Conservation (phyloP, 1,284 basidiomycete species). For the Phenoliferia sp. region DNA sequence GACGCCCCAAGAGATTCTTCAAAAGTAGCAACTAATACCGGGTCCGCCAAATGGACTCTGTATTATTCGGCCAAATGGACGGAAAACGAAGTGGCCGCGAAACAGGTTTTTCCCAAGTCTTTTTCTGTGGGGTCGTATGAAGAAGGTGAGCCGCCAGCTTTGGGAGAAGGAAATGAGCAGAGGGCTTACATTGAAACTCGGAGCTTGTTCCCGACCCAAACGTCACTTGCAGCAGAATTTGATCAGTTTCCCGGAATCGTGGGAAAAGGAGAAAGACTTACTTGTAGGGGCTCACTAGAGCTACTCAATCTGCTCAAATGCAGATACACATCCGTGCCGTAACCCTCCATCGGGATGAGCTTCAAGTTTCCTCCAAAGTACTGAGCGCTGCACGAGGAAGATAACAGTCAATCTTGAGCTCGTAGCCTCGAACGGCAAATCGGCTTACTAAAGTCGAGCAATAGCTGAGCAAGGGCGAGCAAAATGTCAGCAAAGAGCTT, state of each 20-base stretch:
- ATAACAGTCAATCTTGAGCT: background rate
- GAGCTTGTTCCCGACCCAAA: background rate
- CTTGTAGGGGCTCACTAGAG: constrained; percentile 23
- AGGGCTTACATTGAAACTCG: background rate
- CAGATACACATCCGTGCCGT: constrained; percentile 32
- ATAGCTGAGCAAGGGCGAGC: constrained; percentile 64
- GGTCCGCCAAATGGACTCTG: too few relatives aligned
- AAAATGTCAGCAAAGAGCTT: background rate
- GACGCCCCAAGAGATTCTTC: too few relatives aligned
- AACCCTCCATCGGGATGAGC: constrained; percentile 93
- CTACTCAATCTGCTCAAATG: constrained; percentile 25
- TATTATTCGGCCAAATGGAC: too few relatives aligned
- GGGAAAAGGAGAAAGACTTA: background rate
- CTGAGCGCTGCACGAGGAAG: background rate
- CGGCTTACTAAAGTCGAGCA: constrained; percentile 58
- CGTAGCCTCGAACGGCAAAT: constrained; percentile 48
- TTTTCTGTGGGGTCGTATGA: background rate
- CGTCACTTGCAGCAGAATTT: background rate
- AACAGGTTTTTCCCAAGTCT: background rate
- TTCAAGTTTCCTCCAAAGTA: constrained; percentile 94
- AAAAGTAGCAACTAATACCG: too few relatives aligned
- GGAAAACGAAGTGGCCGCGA: background rate
- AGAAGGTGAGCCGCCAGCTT: background rate
- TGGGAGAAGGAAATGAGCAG: background rate
- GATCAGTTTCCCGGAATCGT: background rate